These are phyloP conservation scores for Stagonosporopsis vannaccii DNA, from an alignment of 2,329 filamentous ascomycete genomes.

Conservation along the genomic window DNA sequence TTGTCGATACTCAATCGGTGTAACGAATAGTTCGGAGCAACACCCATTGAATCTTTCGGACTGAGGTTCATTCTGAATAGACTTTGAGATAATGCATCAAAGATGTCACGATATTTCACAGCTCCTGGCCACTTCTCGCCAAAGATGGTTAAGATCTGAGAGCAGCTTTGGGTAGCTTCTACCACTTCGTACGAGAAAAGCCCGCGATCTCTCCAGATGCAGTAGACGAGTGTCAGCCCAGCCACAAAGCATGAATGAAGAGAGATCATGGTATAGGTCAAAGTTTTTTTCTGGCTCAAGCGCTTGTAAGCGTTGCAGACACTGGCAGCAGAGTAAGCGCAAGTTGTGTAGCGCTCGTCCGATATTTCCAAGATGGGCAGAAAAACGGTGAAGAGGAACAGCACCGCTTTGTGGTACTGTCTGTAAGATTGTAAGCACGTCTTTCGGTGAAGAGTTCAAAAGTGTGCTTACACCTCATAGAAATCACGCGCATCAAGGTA, in stretches of 20 bases:
- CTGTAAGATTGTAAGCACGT: background rate
- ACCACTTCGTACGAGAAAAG: slow-evolving; percentile 37
- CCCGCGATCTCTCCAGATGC: slow-evolving; percentile 35
- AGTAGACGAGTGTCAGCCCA: slow-evolving; percentile 36
- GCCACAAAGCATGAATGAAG: slow-evolving; percentile 39
- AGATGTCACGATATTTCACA: slow-evolving; percentile 39
- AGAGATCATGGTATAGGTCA: slow-evolving; percentile 38
- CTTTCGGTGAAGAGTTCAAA: background rate
- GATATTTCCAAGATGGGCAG: slow-evolving; percentile 27
- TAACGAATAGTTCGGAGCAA: background rate
- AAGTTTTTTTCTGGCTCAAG: slow-evolving; percentile 33
- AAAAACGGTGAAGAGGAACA: slow-evolving; percentile 34
- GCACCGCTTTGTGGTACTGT: slow-evolving; percentile 39
- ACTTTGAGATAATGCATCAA: slow-evolving; percentile 32
- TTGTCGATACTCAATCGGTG: slow-evolving; percentile 1
- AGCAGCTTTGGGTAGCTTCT: slow-evolving; percentile 36
- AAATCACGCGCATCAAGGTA: slow-evolving; percentile 36
- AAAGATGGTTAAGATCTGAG: slow-evolving; percentile 36
- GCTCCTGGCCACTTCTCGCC: slow-evolving; percentile 39
- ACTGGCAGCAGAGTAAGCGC: slow-evolving; percentile 33
- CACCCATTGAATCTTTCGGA: background rate
- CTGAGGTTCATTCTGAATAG: slow-evolving; percentile 23
- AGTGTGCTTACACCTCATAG: slow-evolving; percentile 22
- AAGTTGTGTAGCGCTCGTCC: slow-evolving; percentile 32
- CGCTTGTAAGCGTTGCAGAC: slow-evolving; percentile 37